Evolutionary conservation across 2,329 filamentous ascomycete species (phyloP), one percentile per base, ranked within the genome.

Genomic region (Fusarium nematophilum): DNA sequence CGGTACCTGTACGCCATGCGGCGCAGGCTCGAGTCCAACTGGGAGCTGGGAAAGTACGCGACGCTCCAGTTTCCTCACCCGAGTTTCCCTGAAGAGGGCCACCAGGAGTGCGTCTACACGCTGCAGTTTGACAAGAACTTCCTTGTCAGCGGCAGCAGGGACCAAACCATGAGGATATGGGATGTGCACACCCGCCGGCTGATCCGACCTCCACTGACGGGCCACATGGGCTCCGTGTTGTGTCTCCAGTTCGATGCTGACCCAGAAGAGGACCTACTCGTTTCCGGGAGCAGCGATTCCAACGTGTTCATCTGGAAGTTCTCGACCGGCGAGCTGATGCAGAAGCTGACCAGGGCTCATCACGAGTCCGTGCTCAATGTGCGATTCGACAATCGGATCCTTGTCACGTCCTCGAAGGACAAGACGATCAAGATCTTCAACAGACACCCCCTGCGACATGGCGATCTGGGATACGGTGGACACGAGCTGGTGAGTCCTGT

Each of bases 371-470:
- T 99, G 0, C 80, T 99, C 13, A 98, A 98, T 70, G 87, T 99
- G 52, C 87, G 91, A 58, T 99, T 98, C 65, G 93, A 98, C 71
- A 89, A 92, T 64, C 86, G 92, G 8, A 96, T 96, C 60, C 82
- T 99, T 4, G 92, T 98, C 10, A 99, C 95, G 1, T 98, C 95
- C 70, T 98, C 94, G 42, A 99, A 99, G 74, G 95, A 99, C 75
- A 96, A 93, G 75, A 90, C 90, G 1, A 97, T 99, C 81, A 97
- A 97, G 75, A 88, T 99, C 14, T 99, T 96, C 85, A 98, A 94
- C 73, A 88, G 95, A 5, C 83, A 80, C 14, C 81, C 87, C 14
- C 78, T 97, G n/a, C 78, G 79, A 26, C 79, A 83, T 36, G 85
- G 85, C 17, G 85, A 89, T 27, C 59, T 82, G 3, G 87, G 86